These are phyloP conservation scores for Lanmaoa rubissima DNA, from an alignment of 768 basidiomycete genomes.

Conservation along the genomic window DNA sequence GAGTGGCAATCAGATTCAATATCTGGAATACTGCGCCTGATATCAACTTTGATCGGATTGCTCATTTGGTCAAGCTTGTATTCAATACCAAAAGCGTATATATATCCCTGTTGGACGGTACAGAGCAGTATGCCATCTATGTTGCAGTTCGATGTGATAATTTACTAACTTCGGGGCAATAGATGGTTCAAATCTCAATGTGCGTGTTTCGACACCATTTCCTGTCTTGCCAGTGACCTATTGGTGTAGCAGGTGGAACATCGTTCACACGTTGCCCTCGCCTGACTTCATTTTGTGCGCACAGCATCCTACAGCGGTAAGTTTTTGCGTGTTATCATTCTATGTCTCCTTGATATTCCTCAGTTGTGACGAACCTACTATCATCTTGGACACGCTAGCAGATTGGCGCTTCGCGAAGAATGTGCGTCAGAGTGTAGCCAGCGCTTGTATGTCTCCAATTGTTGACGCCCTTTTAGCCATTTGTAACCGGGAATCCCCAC, in stretches of 20 bases:
- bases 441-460: neutral
- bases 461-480: conserved; percentile 47
- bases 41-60: conserved; percentile 90
- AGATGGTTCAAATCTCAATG: conserved; percentile 93
- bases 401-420: conserved; percentile 92
- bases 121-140: conserved; percentile 62
- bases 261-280: conserved; percentile 46
- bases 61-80: conserved; percentile 88
- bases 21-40: conserved; percentile 86
- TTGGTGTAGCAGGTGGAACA: conserved; percentile 42
- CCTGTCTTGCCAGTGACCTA: neutral
- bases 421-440: conserved; percentile 42
- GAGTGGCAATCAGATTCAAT: conserved; percentile 62
- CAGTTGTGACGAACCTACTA: conserved; percentile 84
- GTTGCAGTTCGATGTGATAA: neutral
- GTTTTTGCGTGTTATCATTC: neutral
- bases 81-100: conserved; percentile 86
- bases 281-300: conserved; percentile 75
- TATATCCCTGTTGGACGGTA: conserved; percentile 80
- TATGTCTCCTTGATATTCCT: conserved; percentile 1
- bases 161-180: conserved; percentile 8
- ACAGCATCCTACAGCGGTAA: conserved; percentile 77
- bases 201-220: conserved; percentile 35
- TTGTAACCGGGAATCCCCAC: conserved; percentile 62
- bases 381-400: conserved; percentile 70